A percentile compares a stretch with the other conserved stretches of the same genome.
phyloP scores from a whole-genome alignment of 371 early-diverging fungal species.

The Mortierella sp. region DNA sequence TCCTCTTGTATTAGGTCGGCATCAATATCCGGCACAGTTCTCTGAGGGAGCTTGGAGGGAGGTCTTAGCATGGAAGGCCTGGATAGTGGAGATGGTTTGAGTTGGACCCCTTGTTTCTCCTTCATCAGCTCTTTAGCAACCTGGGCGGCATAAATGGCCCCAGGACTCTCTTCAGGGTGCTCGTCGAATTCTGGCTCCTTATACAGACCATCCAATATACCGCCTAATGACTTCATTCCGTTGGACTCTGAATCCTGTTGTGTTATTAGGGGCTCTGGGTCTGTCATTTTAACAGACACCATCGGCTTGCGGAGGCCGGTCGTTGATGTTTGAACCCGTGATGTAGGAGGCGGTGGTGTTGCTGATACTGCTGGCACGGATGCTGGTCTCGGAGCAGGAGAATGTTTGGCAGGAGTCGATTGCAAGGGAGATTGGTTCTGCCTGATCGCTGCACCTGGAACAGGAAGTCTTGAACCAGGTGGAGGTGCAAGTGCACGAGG shows the following conservation, averaged over 20 bases:
- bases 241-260: conserved; percentile 2
- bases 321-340: neutral
- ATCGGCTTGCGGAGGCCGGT: conserved; percentile 30
- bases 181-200: conserved; percentile 30
- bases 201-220: conserved; percentile 43
- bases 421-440: conserved; percentile 23
- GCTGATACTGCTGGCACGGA: neutral
- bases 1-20: conserved; percentile 9
- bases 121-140: conserved; percentile 38
- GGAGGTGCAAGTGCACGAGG: conserved; percentile 39
- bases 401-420: conserved; percentile 15
- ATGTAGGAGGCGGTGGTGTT: conserved; percentile 6
- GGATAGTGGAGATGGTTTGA: conserved; percentile 1
- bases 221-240: conserved; percentile 9
- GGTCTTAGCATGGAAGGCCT: conserved; percentile 29
- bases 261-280: neutral
- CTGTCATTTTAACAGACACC: conserved; percentile 7
- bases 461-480: conserved; percentile 42
- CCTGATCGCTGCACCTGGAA: conserved; percentile 23
- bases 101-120: conserved; percentile 21
- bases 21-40: conserved; percentile 8
- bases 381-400: conserved; percentile 7
- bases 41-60: conserved; percentile 14
- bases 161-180: conserved; percentile 37
- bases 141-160: conserved; percentile 28